Evolutionary conservation across 2,329 filamentous ascomycete genomes (phyloP).

Genomic region (Alternaria postmessia): DNA sequence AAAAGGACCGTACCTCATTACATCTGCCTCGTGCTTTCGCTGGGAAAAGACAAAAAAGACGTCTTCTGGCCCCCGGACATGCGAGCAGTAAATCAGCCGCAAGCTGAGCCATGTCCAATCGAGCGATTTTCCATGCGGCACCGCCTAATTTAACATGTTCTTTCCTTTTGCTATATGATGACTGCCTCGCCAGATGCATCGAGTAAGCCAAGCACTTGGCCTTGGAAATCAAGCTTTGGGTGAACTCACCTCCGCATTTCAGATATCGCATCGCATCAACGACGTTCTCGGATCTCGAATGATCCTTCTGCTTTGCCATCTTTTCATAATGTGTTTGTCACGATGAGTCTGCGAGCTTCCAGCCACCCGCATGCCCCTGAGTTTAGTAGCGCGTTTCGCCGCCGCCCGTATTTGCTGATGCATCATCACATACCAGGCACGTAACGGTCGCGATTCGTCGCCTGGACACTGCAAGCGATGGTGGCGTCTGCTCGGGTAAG

Average conservation of each 20-base stretch:
- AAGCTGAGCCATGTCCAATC: too few species aligned
- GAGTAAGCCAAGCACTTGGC: neutral
- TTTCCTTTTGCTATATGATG: neutral
- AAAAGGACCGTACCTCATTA: neutral
- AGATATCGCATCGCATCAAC: neutral
- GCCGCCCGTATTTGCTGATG: slow-evolving; percentile 10
- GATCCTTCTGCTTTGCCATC: neutral
- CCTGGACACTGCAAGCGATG: neutral
- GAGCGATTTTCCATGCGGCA: neutral
- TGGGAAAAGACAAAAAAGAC: neutral
- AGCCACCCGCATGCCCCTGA: slow-evolving; percentile 7
- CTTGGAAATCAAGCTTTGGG: neutral
- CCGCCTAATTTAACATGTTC: neutral
- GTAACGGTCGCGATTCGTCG: slow-evolving; percentile 6
- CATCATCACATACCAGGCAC: slow-evolving; percentile 10
- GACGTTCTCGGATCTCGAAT: neutral
- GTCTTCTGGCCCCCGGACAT: neutral
- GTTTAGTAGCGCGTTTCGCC: slow-evolving; percentile 8
- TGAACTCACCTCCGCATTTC: neutral
- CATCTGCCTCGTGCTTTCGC: neutral
- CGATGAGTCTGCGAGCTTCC: neutral
- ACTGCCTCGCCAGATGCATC: neutral
- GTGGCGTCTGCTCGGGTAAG: neutral
- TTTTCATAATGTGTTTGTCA: slow-evolving; percentile 2
- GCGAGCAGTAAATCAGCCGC: neutral